Conservation (phyloP, 345 rosid genomes). For the Sisymbrium altissimum region DNA sequence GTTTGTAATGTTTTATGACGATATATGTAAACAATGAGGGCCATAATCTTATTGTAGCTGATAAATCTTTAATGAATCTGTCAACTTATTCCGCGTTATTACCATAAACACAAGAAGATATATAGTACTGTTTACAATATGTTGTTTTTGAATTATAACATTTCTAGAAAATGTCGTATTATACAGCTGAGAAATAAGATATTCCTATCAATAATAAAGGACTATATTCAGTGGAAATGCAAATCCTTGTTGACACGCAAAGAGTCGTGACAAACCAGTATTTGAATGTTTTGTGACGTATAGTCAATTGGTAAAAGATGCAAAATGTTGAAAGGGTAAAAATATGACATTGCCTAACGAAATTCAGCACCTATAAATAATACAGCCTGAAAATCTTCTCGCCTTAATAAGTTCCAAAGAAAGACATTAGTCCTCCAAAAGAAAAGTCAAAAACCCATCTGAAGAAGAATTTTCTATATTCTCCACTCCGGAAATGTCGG, state of each 20-base stretch:
- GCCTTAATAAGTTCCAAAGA: too few relatives aligned
- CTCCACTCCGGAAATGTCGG: conserved; percentile 38
- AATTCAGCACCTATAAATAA: conserved; percentile 15
- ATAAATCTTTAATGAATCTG: too few relatives aligned
- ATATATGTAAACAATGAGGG: too few relatives aligned
- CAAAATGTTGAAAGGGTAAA: not conserved
- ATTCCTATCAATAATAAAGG: not conserved
- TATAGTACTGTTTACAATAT: too few relatives aligned
- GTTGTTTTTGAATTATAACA: too few relatives aligned
- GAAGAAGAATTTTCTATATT: not conserved
- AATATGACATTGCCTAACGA: not conserved
- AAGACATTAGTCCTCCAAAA: not conserved
- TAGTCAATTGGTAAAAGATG: not conserved
- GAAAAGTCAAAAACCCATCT: not conserved
- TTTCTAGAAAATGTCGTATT: too few relatives aligned
- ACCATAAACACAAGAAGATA: too few relatives aligned
- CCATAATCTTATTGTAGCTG: too few relatives aligned
- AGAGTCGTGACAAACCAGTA: conserved; percentile 29
- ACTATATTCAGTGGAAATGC: not conserved
- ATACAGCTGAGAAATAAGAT: too few relatives aligned
- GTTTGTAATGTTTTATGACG: too few relatives aligned
- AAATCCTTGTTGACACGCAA: conserved; percentile 21
- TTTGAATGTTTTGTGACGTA: not conserved
- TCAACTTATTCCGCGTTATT: too few relatives aligned
- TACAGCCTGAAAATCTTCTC: not conserved